Evolutionary conservation across 1,284 basidiomycete species (phyloP).

Genomic region (Prillingera fragicola): DNA sequence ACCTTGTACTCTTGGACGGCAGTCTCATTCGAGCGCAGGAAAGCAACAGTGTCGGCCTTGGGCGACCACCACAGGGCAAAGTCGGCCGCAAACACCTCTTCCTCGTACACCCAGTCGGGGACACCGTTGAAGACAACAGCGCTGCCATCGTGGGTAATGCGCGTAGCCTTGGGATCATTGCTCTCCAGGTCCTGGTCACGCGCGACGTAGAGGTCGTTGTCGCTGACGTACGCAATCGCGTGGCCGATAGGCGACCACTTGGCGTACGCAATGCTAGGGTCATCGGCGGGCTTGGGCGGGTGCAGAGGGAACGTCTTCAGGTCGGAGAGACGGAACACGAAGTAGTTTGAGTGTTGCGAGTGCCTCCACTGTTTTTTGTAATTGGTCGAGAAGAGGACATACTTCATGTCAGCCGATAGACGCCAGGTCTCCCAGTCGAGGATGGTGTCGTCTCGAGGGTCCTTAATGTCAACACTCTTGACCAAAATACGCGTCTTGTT

Average conservation of each 20-base stretch:
- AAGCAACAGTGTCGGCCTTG: conserved; percentile 71
- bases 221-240: conserved; percentile 71
- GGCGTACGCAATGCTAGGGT: conserved; percentile 65
- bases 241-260: conserved; percentile 77
- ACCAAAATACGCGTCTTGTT: conserved; percentile 35
- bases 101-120: conserved; percentile 96
- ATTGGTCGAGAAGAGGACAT: conserved; percentile 72
- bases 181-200: conserved; percentile 44
- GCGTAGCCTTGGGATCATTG: conserved; percentile 49
- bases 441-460: conserved; percentile 49
- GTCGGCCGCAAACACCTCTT: conserved; percentile 72
- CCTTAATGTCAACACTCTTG: conserved; percentile 27
- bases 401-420: conserved; percentile 79
- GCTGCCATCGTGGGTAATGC: conserved; percentile 75
- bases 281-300: conserved; percentile 53
- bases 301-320: conserved; percentile 65
- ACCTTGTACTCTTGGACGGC: conserved; percentile 77
- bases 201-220: conserved; percentile 78
- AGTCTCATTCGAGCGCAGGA: conserved; percentile 81
- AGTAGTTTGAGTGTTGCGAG: conserved; percentile 82
- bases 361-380: conserved; percentile 85
- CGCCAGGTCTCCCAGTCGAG: conserved; percentile 63
- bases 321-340: conserved; percentile 64
- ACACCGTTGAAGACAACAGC: conserved; percentile 85
- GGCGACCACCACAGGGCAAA: conserved; percentile 89